phyloP scores from a whole-genome alignment of 2,329 filamentous ascomycete genomes.

The Chrysoporthe puriensis region DNA sequence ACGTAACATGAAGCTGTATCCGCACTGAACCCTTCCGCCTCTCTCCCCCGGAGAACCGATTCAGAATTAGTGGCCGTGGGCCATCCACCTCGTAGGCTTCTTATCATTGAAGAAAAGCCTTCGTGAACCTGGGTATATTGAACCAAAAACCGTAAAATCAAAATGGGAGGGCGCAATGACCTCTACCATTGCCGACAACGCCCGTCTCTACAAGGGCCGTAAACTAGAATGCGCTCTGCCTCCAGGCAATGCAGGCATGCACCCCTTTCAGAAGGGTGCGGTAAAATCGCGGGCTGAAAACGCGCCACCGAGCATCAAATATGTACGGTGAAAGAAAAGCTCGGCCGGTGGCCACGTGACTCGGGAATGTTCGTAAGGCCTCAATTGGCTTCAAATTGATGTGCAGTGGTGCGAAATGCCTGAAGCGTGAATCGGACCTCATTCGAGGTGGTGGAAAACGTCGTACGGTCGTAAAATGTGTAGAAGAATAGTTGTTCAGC shows the following conservation, averaged over 20 bases:
- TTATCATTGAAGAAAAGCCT: conserved; percentile 39
- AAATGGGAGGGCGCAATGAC: conserved; percentile 37
- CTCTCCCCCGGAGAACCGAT: background rate
- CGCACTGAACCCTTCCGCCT: background rate
- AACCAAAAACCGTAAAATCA: conserved; percentile 41
- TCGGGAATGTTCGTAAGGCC: conserved; percentile 5
- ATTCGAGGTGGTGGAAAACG: conserved; percentile 31
- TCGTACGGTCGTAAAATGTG: conserved; percentile 28
- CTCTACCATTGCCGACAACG: conserved; percentile 21
- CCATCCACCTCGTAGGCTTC: conserved; percentile 38
- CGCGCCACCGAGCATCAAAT: conserved; percentile 12
- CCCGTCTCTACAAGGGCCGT: background rate
- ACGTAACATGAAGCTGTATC: conserved; percentile 9
- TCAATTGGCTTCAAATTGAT: conserved; percentile 6
- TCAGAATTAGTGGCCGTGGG: conserved; percentile 32
- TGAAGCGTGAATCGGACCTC: conserved; percentile 26
- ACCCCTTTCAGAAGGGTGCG: background rate
- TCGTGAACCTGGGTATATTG: conserved; percentile 46
- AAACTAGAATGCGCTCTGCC: background rate
- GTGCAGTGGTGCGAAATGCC: conserved; percentile 18
- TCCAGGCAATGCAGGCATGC: background rate
- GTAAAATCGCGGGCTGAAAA: background rate
- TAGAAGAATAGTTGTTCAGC: background rate
- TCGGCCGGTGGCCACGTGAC: conserved; percentile 1
- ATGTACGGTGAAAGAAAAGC: conserved; percentile 19